Evolutionary conservation across 139 green algal species (phyloP).

Genomic region (Yamagishiella unicocca): DNA sequence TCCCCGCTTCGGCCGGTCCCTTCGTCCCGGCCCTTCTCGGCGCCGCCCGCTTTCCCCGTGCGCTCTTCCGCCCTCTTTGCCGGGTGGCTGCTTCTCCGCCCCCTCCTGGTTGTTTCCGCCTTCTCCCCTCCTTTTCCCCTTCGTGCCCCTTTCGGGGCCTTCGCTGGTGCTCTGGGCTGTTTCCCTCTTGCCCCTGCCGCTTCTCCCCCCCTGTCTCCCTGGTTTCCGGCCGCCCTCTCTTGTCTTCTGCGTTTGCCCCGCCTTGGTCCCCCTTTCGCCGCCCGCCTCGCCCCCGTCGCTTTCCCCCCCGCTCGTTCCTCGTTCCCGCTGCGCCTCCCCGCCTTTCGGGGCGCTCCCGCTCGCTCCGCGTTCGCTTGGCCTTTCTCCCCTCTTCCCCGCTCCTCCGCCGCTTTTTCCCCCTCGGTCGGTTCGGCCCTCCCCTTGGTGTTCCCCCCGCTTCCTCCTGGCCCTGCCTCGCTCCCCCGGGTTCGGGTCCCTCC

Average conservation of each 20-base stretch:
- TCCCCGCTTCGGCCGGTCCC: not conserved
- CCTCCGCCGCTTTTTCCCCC: not conserved
- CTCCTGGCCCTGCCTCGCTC: not conserved
- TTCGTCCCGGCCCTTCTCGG: not conserved
- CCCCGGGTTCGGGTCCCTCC: not conserved
- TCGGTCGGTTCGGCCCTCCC: not conserved
- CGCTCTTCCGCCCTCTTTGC: not conserved
- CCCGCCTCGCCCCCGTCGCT: not conserved
- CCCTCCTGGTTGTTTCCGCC: not conserved
- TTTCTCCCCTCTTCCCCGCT: not conserved
- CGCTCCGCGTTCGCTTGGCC: not conserved
- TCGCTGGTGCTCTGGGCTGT: too few relatives aligned
- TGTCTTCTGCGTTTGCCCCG: not conserved
- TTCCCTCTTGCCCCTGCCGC: too few relatives aligned
- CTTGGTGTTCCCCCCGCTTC: not conserved
- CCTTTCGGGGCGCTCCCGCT: not conserved
- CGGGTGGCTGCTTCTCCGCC: not conserved
- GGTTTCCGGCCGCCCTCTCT: not conserved
- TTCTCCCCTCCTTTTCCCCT: not conserved
- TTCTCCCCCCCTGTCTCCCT: not conserved
- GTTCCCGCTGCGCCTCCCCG: not conserved
- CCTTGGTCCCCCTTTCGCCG: not conserved
- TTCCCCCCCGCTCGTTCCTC: not conserved
- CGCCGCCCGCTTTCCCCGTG: not conserved
- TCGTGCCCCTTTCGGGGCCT: not conserved